Conservation (phyloP, 2,329 filamentous ascomycete species). For the Pseudogymnoascus sp. region DNA sequence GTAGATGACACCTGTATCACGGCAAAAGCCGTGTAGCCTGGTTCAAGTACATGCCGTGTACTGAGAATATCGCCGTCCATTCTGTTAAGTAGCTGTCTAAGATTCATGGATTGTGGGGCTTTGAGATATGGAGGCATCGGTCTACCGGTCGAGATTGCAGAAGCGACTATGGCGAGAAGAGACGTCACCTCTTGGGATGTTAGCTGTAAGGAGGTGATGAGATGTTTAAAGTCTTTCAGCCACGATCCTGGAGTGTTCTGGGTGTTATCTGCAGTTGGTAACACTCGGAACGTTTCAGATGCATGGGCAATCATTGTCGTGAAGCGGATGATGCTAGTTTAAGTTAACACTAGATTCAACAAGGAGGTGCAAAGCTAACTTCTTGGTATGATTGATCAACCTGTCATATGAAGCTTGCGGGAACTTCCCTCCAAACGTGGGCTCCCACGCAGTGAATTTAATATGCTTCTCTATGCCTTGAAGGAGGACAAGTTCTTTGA, state of each 20-base stretch:
- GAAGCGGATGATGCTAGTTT: constrained; percentile 53
- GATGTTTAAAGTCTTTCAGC: no score
- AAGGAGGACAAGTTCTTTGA: constrained; percentile 58
- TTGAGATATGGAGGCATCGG: no score
- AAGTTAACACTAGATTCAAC: no score
- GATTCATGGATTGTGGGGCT: neutral
- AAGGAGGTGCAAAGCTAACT: neutral
- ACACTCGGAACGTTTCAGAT: constrained; percentile 39
- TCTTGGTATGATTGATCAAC: neutral
- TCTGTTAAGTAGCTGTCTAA: constrained; percentile 11
- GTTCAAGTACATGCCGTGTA: constrained; percentile 11
- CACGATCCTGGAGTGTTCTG: no score
- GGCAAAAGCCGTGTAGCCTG: constrained; percentile 12
- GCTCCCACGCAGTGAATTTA: constrained; percentile 58
- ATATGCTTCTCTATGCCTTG: constrained; percentile 53
- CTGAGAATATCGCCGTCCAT: constrained; percentile 12
- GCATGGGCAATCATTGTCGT: constrained; percentile 58
- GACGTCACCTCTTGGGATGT: no score
- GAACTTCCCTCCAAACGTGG: constrained; percentile 39
- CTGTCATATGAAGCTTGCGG: no score
- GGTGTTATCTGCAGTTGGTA: no score
- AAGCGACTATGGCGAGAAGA: no score
- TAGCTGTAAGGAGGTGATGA: no score
- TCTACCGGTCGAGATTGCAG: no score
- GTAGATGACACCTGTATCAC: constrained; percentile 11